A percentile compares a stretch with the other conserved stretches of the same genome.
These are phyloP conservation scores for Begonia peltatifolia DNA, from an alignment of 306 rosid genomes.

Conservation along the genomic window DNA sequence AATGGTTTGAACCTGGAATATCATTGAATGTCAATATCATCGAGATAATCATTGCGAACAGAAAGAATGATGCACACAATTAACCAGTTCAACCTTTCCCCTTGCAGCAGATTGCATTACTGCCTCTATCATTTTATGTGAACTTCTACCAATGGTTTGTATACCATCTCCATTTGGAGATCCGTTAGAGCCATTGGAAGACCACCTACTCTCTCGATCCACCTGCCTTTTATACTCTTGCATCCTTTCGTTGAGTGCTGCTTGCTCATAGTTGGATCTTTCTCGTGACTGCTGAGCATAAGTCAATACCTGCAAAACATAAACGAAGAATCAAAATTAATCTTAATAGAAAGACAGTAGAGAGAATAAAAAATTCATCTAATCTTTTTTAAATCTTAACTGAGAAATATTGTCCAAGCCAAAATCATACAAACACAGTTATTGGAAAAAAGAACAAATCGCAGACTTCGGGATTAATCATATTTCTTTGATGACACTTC, in stretches of 20 bases:
- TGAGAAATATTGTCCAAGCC: too few relatives aligned
- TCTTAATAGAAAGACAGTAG: conserved; percentile 3
- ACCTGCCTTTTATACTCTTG: conserved; percentile 93
- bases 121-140: conserved; percentile 99
- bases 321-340: conserved; percentile 2
- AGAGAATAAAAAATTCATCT: too few relatives aligned
- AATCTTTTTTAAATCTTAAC: too few relatives aligned
- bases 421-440: too few relatives aligned
- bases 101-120: conserved; percentile 99
- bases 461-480: too few relatives aligned
- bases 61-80: conserved; percentile 1
- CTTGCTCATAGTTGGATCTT: conserved; percentile 96
- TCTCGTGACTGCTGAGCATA: conserved; percentile 98
- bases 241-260: conserved; percentile 97
- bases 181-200: conserved; percentile 80
- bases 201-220: conserved; percentile 96
- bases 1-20: conserved; percentile 84
- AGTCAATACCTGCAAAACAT: conserved; percentile 70
- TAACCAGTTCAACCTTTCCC: conserved; percentile 63
- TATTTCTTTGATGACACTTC: too few relatives aligned
- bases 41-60: conserved; percentile 4
- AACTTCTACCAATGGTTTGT: conserved; percentile 99
- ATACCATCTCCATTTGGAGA: conserved; percentile 99
- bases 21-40: conserved; percentile 1
- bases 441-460: too few relatives aligned